Base-by-base conservation (phyloP, 257 asterid genomes). In the Solanum etuberosum region DNA sequence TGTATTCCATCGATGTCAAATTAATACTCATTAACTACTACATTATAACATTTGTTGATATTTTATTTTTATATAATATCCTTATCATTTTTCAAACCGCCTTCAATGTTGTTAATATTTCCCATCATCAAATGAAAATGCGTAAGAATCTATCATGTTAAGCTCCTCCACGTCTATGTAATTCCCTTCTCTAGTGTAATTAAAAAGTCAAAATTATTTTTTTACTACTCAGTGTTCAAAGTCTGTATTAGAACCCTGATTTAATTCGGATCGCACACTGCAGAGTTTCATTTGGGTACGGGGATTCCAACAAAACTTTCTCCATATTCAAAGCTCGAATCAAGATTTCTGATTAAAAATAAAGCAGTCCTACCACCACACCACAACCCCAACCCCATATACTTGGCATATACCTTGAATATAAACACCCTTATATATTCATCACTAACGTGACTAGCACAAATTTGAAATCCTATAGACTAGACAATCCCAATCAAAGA, bases 381-480 rank as follows among this genome's bases (percentile, higher is more conserved):
- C 6, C 18, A 1, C 18, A 13, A 46, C 5, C 48, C 2, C 21
- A 51, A 6, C 0, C 59, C 23, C 4, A 51, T 18, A n/a, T 51
- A 18, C 61, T 51, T 51, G 61, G 61, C 61, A 78, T 78, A 78
- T 43, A 78, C 84, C 40, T 25, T 43, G 84, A 43, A 78, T 16
- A 76, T 25, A 77, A 77, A 38, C 71, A 72, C 89, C 37, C 20
- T n/a, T n/a, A 13, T 67, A 13, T 27, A 85, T 72, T 18, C 86
- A 88, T 87, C 9, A 38, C 57, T 27, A 87, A 88, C 91, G 90
- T 90, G 91, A 43, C 88, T 29, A 82, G 88, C 91, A 90, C 88
- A 34, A 32, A 87, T 77, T 57, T 42, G 88, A 37, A 34, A 23
- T 72, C 59, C 73, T 63, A 31, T 86, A 84, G 12, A 29, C 35